Percentiles rank a stretch among this genome's conserved stretches.
phyloP scores from a whole-genome alignment of 169 alveolate species.

The Plasmodium sp. region DNA sequence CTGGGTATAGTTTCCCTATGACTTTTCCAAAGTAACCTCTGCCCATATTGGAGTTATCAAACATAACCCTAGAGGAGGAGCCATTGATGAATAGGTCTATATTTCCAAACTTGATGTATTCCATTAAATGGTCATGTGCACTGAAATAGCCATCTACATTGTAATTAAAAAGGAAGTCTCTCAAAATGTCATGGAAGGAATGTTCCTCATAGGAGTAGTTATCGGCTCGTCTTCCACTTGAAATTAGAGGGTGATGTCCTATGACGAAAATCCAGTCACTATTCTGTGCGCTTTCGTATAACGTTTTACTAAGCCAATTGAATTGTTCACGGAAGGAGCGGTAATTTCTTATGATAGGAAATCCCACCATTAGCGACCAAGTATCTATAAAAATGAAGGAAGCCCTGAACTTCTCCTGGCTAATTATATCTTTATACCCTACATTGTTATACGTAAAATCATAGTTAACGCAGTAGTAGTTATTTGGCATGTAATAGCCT shows the following conservation, averaged over 20 bases:
- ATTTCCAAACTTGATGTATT: slow-evolving; percentile 37
- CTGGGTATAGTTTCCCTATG: slow-evolving; percentile 41
- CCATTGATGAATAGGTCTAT: slow-evolving; percentile 64
- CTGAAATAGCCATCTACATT: slow-evolving; percentile 73
- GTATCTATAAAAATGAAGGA: slow-evolving; percentile 71
- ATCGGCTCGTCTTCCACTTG: slow-evolving; percentile 74
- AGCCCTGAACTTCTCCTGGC: slow-evolving; percentile 54
- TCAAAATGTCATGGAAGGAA: slow-evolving; percentile 60
- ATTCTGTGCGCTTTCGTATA: slow-evolving; percentile 60
- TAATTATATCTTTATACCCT: neutral
- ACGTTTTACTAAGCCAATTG: slow-evolving; percentile 69
- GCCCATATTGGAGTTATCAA: slow-evolving; percentile 69
- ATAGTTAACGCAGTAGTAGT: slow-evolving; percentile 49
- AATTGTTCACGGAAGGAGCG: slow-evolving; percentile 58
- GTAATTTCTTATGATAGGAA: slow-evolving; percentile 66
- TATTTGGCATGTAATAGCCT: slow-evolving; percentile 72
- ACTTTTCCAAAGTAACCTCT: slow-evolving; percentile 67
- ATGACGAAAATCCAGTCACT: slow-evolving; percentile 74
- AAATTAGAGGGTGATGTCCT: slow-evolving; percentile 72
- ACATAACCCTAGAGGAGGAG: slow-evolving; percentile 62
- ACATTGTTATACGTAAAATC: slow-evolving; percentile 35
- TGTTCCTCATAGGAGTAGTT: slow-evolving; percentile 60
- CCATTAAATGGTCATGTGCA: slow-evolving; percentile 75
- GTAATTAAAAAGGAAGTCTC: slow-evolving; percentile 44
- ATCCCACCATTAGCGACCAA: slow-evolving; percentile 72